A percentile compares a stretch with the other conserved stretches of the same genome.
These are phyloP conservation scores for Ophiocordyceps unilateralis DNA, from an alignment of 2,329 filamentous ascomycete genomes.

Conservation along the genomic window DNA sequence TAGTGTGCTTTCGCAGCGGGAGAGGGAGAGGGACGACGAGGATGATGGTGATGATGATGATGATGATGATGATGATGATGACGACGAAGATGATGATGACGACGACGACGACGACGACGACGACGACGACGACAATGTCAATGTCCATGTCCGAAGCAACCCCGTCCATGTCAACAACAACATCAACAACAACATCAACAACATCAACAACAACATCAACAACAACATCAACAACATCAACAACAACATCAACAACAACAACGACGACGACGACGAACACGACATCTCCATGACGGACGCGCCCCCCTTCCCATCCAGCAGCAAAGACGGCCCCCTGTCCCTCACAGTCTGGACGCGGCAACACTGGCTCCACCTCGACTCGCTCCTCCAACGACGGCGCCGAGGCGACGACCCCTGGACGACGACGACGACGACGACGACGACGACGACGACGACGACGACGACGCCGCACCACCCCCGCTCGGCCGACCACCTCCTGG, in stretches of 20 bases:
- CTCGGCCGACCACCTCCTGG: conserved; percentile 22
- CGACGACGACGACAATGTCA: conserved; percentile 4
- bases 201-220: no score
- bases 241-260: conserved; percentile 1
- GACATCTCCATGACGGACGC: no score
- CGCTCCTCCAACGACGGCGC: conserved; percentile 30
- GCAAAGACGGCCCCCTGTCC: no score
- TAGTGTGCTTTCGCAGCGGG: conserved; percentile 27
- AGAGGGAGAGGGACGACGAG: conserved; percentile 19
- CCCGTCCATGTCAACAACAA: no score
- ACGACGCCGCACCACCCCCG: neutral
- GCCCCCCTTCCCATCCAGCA: no score
- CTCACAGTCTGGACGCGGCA: conserved; percentile 28
- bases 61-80: conserved; percentile 2
- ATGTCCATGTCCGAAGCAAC: no score
- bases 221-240: no score
- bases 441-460: no score
- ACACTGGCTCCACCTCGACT: conserved; percentile 37
- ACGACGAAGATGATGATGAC: conserved; percentile 13
- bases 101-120: conserved; percentile 6
- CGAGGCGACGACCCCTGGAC: conserved; percentile 9
- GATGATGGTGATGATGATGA: conserved; percentile 2
- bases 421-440: no score
- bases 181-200: no score
- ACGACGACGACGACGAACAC: conserved; percentile 19